Base-by-base conservation (phyloP, 441 rosid species). In the Populus hybrid region DNA sequence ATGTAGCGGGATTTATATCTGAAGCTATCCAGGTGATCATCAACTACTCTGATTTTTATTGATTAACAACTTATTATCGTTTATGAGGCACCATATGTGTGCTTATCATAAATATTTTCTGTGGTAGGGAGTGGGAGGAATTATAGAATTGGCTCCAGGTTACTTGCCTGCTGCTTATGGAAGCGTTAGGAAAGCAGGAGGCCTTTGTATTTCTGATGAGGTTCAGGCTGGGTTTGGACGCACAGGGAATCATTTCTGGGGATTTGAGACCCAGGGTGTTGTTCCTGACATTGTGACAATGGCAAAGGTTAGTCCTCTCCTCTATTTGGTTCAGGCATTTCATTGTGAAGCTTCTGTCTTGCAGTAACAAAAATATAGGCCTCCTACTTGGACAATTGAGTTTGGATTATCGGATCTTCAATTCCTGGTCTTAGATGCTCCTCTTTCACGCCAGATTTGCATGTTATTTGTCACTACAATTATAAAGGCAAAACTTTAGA, bases 281-380 rank as follows among this genome's bases (percentile, higher is more conserved):
- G 89, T 92, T 83, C 99, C 99, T 79, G 99, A 94, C 89, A 94
- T 96, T 8, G 99, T 96, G 38, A 96, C 99, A 56, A 90, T 94
- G 97, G 98, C 98, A 76, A 96, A 96, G 99, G 99, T 96, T 74
- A 64, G 76, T 79, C 75, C 78, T 82, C 26, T 66, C 73, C 14
- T 50, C 36, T 71, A 9, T 70, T 40, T 69, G 6, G n/a, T 67
- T 38, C 56, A 68, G 71, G 11, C 35, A 24, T 50, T 26, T 29
- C 71, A 28, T 28, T 64, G 16, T 67, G n/a, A 24, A 63, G 3
- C 20, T n/a, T n/a, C n/a, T n/a, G n/a, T n/a, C n/a, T n/a, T n/a
- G n/a, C n/a, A 28, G 23, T 29, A 40, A 42, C 64, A 64, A n/a
- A 9, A 7, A 31, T 45, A 59, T 33, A 20, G 18, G 14, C 18